These are phyloP conservation scores for Dioscorea alata DNA, from an alignment of 106 monocot genomes.

Conservation along the genomic window DNA sequence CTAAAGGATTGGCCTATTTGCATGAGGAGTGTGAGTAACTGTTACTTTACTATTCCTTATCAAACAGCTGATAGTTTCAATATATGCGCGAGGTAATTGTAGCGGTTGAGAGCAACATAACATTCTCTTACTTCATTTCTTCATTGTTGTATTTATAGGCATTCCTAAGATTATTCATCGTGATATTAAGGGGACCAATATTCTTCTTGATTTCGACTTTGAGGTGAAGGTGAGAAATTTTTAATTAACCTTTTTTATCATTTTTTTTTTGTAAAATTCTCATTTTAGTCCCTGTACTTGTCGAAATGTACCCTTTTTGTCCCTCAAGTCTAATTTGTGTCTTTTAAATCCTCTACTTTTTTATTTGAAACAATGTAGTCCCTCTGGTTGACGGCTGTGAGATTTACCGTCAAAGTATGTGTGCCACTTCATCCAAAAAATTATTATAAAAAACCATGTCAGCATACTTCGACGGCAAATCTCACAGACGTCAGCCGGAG, in stretches of 20 bases:
- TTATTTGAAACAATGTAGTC: no score
- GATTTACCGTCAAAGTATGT: no score
- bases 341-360: no score
- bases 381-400: no score
- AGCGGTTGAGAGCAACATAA: not conserved
- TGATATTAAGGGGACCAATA: constrained; percentile 85
- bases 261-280: no score
- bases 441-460: no score
- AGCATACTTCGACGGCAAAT: no score
- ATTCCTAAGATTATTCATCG: constrained; percentile 90
- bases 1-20: constrained; percentile 70
- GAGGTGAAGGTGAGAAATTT: constrained; percentile 62
- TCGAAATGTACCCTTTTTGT: no score
- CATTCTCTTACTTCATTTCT: constrained; percentile 30
- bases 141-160: constrained; percentile 32
- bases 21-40: constrained; percentile 65
- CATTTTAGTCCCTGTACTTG: no score
- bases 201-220: constrained; percentile 83
- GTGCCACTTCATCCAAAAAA: no score
- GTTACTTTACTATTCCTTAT: not conserved
- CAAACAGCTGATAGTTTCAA: not conserved
- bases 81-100: constrained; percentile 1
- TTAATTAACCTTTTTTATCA: not conserved
- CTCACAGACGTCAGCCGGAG: no score
- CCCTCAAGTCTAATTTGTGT: no score